Evolutionary conservation across 306 rosid species (phyloP).

Genomic region (Cucumis cinereus): DNA sequence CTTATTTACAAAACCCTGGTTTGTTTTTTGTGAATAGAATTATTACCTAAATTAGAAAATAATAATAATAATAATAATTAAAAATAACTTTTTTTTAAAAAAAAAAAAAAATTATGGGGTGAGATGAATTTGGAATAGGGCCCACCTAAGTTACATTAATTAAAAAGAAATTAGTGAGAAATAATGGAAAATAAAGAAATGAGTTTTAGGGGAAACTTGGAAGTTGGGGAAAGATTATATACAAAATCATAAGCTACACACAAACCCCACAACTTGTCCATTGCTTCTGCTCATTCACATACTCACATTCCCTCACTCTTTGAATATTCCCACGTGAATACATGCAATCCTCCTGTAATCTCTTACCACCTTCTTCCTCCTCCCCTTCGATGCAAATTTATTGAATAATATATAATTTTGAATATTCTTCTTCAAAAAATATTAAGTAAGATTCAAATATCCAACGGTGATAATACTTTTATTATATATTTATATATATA

Average conservation of each 20-base stretch:
- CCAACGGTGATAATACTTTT: no score
- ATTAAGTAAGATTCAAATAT: no score
- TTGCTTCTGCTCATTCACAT: neutral
- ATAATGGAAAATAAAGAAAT: neutral
- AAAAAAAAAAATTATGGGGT: no score
- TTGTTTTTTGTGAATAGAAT: neutral
- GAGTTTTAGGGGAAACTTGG: neutral
- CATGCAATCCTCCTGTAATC: neutral
- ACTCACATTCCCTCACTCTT: neutral
- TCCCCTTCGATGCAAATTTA: no score
- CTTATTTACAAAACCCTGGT: neutral
- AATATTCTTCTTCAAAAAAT: neutral
- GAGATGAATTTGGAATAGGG: no score
- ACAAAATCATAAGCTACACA: neutral
- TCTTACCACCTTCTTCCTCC: neutral
- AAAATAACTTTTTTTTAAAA: no score
- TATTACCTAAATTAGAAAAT: no score
- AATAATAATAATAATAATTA: no score
- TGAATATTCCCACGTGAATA: conserved; percentile 1
- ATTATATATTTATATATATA: no score
- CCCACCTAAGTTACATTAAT: neutral
- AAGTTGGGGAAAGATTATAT: neutral
- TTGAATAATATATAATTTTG: no score
- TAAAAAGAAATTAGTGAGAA: neutral
- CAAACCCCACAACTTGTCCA: neutral